Percentiles rank a stretch among this genome's conserved stretches.
Conservation (phyloP, 2,329 filamentous ascomycete genomes). For the Colletotrichum aenigma region DNA sequence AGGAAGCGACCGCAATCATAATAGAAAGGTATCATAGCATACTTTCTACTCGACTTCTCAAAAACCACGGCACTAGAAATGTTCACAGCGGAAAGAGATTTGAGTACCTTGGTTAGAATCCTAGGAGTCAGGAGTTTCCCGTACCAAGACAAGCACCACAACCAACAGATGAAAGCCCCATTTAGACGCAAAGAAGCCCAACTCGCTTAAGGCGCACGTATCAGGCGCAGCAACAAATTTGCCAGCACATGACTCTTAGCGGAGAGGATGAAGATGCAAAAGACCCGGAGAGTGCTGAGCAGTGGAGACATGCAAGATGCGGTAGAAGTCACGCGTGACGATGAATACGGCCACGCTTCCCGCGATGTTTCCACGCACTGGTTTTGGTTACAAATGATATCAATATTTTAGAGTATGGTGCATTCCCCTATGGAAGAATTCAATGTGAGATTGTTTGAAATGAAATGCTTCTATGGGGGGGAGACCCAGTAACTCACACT, state of each 20-base stretch:
- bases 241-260: not conserved
- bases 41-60: not conserved
- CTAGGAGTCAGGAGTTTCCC: not conserved
- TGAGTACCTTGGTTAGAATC: fast-evolving
- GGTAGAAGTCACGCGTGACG: not conserved
- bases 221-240: not conserved
- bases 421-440: fast-evolving
- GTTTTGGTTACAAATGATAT: not conserved
- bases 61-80: not conserved
- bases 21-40: not conserved
- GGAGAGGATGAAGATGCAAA: not conserved
- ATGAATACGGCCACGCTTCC: not conserved
- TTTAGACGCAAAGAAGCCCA: not conserved
- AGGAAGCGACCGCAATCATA: not conserved
- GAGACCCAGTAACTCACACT: not conserved
- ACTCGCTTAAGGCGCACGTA: not conserved
- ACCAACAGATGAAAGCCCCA: not conserved
- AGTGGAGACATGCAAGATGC: not conserved
- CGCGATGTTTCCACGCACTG: not conserved
- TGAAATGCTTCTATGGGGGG: not conserved
- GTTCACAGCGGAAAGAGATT: not conserved
- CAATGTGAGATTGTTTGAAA: not conserved
- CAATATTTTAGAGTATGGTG: not conserved
- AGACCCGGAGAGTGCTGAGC: not conserved
- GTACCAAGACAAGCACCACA: not conserved